Percentiles rank a stretch among this genome's conserved stretches.
Conservation (phyloP, 2,329 filamentous ascomycete species). For the Ophiognomonia clavigignenti-juglandacearum region DNA sequence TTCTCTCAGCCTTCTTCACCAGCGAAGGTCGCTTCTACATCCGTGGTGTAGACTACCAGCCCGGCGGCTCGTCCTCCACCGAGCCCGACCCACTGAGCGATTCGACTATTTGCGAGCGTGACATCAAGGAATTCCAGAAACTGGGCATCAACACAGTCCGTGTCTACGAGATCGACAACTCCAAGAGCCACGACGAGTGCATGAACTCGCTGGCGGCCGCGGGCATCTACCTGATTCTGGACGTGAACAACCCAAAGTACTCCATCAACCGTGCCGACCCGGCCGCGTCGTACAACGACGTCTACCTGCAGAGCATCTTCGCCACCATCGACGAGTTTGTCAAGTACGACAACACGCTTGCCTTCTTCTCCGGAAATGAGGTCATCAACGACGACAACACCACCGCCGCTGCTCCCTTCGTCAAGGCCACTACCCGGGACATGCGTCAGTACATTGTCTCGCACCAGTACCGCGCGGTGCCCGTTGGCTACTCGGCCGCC, state of each 20-base stretch:
- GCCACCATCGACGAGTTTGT: conserved; percentile 81
- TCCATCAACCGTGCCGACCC: conserved; percentile 76
- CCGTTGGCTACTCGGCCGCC: conserved; percentile 73
- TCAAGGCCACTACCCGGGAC: conserved; percentile 76
- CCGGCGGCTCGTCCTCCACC: conserved; percentile 51
- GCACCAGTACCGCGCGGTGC: conserved; percentile 58
- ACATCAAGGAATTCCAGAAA: conserved; percentile 76
- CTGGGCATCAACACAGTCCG: conserved; percentile 88
- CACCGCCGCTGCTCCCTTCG: conserved; percentile 63
- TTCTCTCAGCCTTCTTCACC: conserved; percentile 47
- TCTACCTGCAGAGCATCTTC: conserved; percentile 80
- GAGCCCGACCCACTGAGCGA: conserved; percentile 71
- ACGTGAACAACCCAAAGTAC: conserved; percentile 87
- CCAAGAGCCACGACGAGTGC: conserved; percentile 72
- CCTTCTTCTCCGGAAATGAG: conserved; percentile 81
- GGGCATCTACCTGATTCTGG: conserved; percentile 86
- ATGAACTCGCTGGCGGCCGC: conserved; percentile 77
- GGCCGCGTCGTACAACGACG: conserved; percentile 75
- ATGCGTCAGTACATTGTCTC: conserved; percentile 65
- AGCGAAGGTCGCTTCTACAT: conserved; percentile 52
- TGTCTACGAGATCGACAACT: conserved; percentile 91
- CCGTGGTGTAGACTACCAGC: conserved; percentile 59
- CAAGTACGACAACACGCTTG: conserved; percentile 80
- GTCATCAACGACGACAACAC: conserved; percentile 68
- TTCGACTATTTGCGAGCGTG: conserved; percentile 64